phyloP scores from a whole-genome alignment of 257 asterid species.

The Solanum tarapatanum region DNA sequence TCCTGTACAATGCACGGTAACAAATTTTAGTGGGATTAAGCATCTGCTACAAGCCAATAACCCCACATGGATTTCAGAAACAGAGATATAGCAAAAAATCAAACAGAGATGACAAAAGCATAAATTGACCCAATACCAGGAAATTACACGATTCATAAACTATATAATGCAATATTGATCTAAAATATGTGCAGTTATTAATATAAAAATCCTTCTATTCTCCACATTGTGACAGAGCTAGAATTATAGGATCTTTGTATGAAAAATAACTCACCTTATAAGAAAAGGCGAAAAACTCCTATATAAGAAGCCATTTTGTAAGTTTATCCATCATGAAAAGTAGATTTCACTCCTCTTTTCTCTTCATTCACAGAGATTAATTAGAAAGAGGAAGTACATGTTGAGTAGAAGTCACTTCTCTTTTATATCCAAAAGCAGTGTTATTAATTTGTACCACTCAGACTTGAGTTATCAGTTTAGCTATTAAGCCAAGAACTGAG shows the following conservation, averaged over 20 bases:
- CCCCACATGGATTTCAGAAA: neutral
- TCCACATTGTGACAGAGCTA: neutral
- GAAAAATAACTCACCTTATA: neutral
- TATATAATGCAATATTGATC: neutral
- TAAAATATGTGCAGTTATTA: neutral
- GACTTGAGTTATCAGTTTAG: neutral
- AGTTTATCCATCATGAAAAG: neutral
- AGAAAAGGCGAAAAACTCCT: neutral
- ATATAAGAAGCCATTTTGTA: neutral
- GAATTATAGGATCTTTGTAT: neutral
- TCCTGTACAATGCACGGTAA: constrained; percentile 25
- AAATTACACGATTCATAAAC: neutral
- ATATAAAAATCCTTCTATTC: neutral
- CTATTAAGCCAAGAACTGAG: neutral
- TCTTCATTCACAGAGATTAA: neutral
- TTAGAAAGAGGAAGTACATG: neutral
- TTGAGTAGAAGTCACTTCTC: neutral
- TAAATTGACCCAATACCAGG: neutral
- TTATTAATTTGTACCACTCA: neutral
- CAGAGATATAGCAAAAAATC: neutral
- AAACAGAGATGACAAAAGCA: neutral
- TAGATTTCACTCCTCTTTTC: neutral
- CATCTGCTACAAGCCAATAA: neutral
- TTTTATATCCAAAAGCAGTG: neutral
- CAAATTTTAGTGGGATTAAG: neutral